Percentiles rank a stretch among this genome's conserved stretches.
Evolutionary conservation across 2,329 filamentous ascomycete species (phyloP).

Genomic region (Fusarium metavorans): DNA sequence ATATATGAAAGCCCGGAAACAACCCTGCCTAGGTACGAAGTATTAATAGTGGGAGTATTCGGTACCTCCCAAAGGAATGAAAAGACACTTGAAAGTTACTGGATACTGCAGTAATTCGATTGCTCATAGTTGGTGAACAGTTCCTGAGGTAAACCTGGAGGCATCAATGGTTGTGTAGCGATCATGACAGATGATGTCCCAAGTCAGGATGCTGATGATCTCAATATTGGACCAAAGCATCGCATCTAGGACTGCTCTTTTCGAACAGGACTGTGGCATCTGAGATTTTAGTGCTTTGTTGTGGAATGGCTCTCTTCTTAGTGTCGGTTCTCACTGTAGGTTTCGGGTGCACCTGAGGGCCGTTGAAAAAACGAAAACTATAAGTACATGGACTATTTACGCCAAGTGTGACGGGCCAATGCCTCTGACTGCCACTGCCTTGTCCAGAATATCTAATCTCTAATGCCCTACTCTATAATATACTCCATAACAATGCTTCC

Average conservation of each 20-base stretch:
- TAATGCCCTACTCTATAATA: not conserved
- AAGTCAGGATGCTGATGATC: not conserved
- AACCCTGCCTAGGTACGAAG: too few relatives aligned
- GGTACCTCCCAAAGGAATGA: too few relatives aligned
- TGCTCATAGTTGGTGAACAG: too few relatives aligned
- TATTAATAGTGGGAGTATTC: too few relatives aligned
- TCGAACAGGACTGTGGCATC: too few relatives aligned
- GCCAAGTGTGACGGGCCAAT: not conserved
- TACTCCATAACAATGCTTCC: not conserved
- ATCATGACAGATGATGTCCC: not conserved
- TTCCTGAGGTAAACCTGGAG: too few relatives aligned
- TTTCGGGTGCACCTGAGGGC: not conserved
- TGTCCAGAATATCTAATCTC: not conserved
- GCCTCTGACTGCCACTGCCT: not conserved
- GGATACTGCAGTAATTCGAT: too few relatives aligned
- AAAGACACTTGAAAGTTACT: too few relatives aligned
- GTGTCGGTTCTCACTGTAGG: not conserved
- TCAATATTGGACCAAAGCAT: not conserved
- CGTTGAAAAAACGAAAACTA: not conserved
- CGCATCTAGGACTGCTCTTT: fast-evolving
- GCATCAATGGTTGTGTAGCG: not conserved
- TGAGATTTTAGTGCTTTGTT: not conserved
- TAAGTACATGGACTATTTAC: not conserved
- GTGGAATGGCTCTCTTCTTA: not conserved
- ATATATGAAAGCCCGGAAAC: not conserved